phyloP scores from a whole-genome alignment of 179 eudicot species.

The Drosera spatulata region DNA sequence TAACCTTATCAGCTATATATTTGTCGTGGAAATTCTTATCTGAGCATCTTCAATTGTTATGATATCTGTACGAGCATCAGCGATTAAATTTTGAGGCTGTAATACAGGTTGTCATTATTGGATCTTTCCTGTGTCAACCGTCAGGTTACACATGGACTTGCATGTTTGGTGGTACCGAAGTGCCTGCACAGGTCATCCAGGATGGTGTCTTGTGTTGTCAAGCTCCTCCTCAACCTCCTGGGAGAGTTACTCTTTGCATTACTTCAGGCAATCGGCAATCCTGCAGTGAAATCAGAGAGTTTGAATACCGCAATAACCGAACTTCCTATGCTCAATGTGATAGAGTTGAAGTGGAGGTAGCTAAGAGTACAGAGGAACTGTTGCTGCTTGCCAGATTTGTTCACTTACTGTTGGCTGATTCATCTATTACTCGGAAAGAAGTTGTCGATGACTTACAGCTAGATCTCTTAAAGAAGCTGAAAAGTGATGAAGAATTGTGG shows the following conservation, averaged over 20 bases:
- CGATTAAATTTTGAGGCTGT: background rate
- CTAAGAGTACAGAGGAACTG: slow-evolving; percentile 54
- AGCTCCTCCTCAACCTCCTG: slow-evolving; percentile 66
- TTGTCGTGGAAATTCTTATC: no score
- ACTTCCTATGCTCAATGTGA: slow-evolving; percentile 17
- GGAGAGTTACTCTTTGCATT: slow-evolving; percentile 64
- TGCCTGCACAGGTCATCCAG: slow-evolving; percentile 66
- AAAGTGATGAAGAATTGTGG: slow-evolving; percentile 46
- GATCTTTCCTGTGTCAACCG: slow-evolving; percentile 70
- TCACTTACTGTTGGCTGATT: slow-evolving; percentile 48
- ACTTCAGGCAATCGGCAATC: slow-evolving; percentile 69
- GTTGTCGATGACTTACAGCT: slow-evolving; percentile 22
- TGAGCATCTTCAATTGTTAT: no score
- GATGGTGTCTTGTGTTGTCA: slow-evolving; percentile 78
- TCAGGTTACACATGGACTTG: slow-evolving; percentile 56
- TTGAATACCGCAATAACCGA: slow-evolving; percentile 57
- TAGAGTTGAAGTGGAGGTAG: slow-evolving; percentile 25
- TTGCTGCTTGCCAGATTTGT: slow-evolving; percentile 66
- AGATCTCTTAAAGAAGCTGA: slow-evolving; percentile 22
- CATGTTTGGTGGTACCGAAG: slow-evolving; percentile 88
- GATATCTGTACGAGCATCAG: background rate
- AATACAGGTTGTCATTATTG: slow-evolving; percentile 75
- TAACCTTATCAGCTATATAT: no score
- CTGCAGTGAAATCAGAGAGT: slow-evolving; percentile 87
- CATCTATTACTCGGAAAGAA: slow-evolving; percentile 12